Conservation (phyloP, 2,329 filamentous ascomycete genomes). For the Aspergillus hortae region DNA sequence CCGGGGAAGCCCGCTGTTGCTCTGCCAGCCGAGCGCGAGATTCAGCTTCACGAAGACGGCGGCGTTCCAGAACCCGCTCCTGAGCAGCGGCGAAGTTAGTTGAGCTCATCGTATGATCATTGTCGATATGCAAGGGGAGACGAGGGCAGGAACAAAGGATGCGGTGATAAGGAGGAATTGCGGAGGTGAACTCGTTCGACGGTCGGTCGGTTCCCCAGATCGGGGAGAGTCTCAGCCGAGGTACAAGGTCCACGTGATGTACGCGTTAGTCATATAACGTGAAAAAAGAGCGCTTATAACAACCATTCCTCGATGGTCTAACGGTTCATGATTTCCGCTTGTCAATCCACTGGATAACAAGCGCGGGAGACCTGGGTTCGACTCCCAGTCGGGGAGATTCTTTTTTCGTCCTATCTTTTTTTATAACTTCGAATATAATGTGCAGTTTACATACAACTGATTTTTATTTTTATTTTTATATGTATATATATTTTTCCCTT, state of each 20-base stretch:
- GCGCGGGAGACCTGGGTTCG: background rate
- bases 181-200: constrained; percentile 1
- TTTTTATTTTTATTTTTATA: no score
- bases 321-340: no score
- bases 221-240: constrained; percentile 13
- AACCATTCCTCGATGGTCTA: no score
- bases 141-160: background rate
- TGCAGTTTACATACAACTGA: no score
- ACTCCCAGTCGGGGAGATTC: background rate
- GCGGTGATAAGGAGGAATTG: constrained; percentile 3
- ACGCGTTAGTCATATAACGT: no score
- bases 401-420: no score
- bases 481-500: no score
- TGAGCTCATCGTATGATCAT: constrained; percentile 50
- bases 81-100: constrained; percentile 84
- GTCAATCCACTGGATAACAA: no score
- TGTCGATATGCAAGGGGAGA: constrained; percentile 10
- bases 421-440: no score
- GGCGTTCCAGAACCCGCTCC: constrained; percentile 77
- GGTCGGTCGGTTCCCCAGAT: constrained; percentile 17
- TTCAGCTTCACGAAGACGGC: constrained; percentile 68
- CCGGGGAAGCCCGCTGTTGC: constrained; percentile 45
- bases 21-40: constrained; percentile 53
- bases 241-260: constrained; percentile 14
- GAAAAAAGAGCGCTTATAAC: no score